Evolutionary conservation across 495 filamentous ascomycete genomes (phyloP), one percentile per base, ranked within the genome.

Genomic region (Aspergillus baeticus): DNA sequence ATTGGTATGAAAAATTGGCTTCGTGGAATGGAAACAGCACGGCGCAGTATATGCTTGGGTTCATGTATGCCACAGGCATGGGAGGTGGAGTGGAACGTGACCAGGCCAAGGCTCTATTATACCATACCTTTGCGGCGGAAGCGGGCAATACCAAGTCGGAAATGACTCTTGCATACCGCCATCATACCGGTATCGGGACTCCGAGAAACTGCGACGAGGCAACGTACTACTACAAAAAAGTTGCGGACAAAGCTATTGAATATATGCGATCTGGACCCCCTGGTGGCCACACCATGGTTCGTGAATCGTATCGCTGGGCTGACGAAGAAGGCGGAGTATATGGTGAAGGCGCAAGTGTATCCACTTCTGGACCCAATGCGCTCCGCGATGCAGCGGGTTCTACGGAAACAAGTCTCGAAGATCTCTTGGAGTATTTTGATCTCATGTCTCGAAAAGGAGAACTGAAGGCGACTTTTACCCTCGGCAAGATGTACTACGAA

Each of bases 11-110:
- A 53, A 77, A 85, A 48, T 80, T 98, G 6, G 91, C 95, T 1
- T 80, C 80, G 37, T 65, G 87, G 55, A 83, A 86, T 51, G 95
- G 93, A 21, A 98, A 99, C 68, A 86, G 80, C 63, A 91, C 95
- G 18, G 94, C 95, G 0, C 91, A 96, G 70, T 84, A 93, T 69
- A 96, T 98, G 91, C 64, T 99, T 34, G 95, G 93, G 2, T 86
- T 99, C 57, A 92, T 98, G 86, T 94, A 98, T 71, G 91, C 91
- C 36, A 98, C 95, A 10, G 94, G 95, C 1, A 78, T 98, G 55
- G 92, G 89, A 7, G 86, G 83, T 29, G 85, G 84, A 1, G 91
- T 97, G 20, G 82, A 91, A 71, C 83, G 83, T 22, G 91, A 99
- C 65, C 94, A 96, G 71, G 94, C 92, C 17, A 92, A 91, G 70